A percentile compares a stretch with the other conserved stretches of the same genome.
Evolutionary conservation across 352 stramenopile genomes (phyloP).

Genomic region (Phytophthora cactorum): DNA sequence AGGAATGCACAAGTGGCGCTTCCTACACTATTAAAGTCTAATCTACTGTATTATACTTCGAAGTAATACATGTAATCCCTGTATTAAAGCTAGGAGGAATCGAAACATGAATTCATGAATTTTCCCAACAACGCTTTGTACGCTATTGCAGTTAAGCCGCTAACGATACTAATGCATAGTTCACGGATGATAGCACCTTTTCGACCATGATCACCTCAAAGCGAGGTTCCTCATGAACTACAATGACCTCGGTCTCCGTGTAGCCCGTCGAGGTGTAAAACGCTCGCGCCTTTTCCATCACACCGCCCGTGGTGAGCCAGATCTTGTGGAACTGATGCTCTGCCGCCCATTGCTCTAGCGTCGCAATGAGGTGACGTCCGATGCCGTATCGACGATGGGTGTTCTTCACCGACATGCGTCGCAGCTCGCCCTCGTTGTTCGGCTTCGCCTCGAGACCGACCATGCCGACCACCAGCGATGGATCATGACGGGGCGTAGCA

Average conservation of each 20-base stretch:
- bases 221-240: constrained; percentile 23
- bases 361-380: constrained; percentile 30
- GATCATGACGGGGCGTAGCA: constrained; percentile 25
- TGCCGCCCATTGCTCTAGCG: constrained; percentile 35
- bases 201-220: constrained; percentile 33
- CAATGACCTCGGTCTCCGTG: constrained; percentile 10
- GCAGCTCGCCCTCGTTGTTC: constrained; percentile 37
- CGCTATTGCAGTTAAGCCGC: no score
- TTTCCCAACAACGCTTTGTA: no score
- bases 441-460: constrained; percentile 40
- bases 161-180: neutral
- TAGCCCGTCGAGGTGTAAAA: constrained; percentile 38
- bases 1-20: no score
- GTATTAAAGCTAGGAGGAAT: no score
- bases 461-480: constrained; percentile 34
- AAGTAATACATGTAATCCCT: no score
- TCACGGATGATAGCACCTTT: constrained; percentile 5
- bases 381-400: constrained; percentile 41
- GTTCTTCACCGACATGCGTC: constrained; percentile 45
- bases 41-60: no score
- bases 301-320: constrained; percentile 33
- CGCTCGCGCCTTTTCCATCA: constrained; percentile 22
- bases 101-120: no score
- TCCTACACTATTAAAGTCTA: no score
- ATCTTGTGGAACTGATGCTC: constrained; percentile 24